Evolutionary conservation across 2,329 filamentous ascomycete species (phyloP).

Genomic region (Fusarium brevicatenulatum): DNA sequence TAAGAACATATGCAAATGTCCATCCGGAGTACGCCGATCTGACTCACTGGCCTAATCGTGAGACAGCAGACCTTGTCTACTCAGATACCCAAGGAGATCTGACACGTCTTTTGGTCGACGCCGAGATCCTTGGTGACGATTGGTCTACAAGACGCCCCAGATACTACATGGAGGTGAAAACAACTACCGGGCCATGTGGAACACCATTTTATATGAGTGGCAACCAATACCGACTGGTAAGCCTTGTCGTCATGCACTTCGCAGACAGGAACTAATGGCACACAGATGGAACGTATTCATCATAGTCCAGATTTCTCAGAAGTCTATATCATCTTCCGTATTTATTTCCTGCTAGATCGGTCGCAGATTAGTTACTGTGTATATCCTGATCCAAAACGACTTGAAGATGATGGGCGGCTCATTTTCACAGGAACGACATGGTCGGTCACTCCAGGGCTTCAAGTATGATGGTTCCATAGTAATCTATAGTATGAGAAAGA

Average conservation of each 20-base stretch:
- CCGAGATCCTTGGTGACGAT: constrained; percentile 18
- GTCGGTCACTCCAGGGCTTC: neutral
- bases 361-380: neutral
- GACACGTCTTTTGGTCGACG: constrained; percentile 17
- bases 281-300: constrained; percentile 1
- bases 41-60: neutral
- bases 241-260: accelerated
- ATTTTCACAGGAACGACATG: neutral
- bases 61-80: constrained; percentile 32
- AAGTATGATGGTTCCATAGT: neutral
- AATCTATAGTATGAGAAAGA: neutral
- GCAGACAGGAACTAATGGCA: accelerated
- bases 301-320: neutral
- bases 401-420: neutral
- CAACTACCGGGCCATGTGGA: constrained; percentile 51
- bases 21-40: constrained; percentile 21
- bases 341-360: neutral
- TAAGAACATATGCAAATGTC: constrained; percentile 7
- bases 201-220: constrained; percentile 6
- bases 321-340: constrained; percentile 7
- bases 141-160: constrained; percentile 42
- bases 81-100: constrained; percentile 15
- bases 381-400: neutral
- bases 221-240: neutral
- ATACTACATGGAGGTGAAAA: constrained; percentile 63